Conservation (phyloP, 805 yeast species). For the Wickerhamomyces bovis region DNA sequence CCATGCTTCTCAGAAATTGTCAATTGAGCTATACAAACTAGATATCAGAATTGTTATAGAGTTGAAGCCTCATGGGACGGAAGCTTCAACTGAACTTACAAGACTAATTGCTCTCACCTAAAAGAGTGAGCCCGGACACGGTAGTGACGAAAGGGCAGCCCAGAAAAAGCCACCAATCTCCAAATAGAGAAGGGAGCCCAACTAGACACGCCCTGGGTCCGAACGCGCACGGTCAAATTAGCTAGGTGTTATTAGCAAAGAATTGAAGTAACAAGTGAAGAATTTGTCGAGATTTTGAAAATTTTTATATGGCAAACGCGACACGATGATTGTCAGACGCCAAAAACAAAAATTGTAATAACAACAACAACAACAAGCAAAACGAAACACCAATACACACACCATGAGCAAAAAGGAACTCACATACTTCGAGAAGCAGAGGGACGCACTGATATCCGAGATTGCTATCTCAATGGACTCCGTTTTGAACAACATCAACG, state of each 20-base stretch:
- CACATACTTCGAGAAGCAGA: constrained; percentile 49
- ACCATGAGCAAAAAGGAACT: constrained; percentile 4
- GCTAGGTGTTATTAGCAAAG: constrained; percentile 4
- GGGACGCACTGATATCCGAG: constrained; percentile 53
- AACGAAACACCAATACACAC: background rate
- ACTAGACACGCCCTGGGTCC: background rate
- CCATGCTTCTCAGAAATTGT: no score
- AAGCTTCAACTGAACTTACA: constrained; percentile 17
- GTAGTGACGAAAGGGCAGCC: background rate
- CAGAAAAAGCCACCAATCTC: background rate
- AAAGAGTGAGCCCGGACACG: constrained; percentile 12
- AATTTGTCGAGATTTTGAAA: background rate
- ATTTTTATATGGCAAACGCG: background rate
- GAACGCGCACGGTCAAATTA: constrained; percentile 13
- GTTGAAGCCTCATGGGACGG: background rate
- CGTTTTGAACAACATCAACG: constrained; percentile 56
- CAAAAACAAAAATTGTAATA: background rate
- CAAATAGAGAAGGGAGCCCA: background rate
- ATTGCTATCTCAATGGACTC: constrained; percentile 57
- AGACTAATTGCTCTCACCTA: constrained; percentile 13
- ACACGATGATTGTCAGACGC: background rate
- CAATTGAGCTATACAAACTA: constrained; percentile 4
- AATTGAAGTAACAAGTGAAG: no score
- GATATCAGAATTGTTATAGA: background rate
- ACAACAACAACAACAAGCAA: background rate